phyloP scores from a whole-genome alignment of 495 filamentous ascomycete species.

The Neurospora sublineolata region DNA sequence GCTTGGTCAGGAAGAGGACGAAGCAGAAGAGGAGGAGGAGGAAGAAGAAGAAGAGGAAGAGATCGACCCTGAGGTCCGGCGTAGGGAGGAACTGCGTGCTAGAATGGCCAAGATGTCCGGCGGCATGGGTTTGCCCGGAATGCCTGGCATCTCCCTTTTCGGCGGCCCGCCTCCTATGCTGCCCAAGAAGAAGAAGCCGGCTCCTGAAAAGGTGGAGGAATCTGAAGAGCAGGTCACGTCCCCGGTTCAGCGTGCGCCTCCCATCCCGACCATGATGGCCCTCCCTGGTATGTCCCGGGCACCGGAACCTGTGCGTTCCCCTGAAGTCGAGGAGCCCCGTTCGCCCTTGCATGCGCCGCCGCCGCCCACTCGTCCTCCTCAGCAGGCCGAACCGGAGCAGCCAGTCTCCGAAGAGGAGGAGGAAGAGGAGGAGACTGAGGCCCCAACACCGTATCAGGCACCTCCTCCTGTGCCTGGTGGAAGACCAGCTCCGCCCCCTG shows the following conservation, averaged over 20 bases:
- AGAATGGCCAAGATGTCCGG: constrained; percentile 98
- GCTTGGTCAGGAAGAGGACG: constrained; percentile 26
- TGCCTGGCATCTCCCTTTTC: constrained; percentile 77
- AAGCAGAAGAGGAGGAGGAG: constrained; percentile 48
- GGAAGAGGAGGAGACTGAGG: constrained; percentile 27
- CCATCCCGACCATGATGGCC: constrained; percentile 62
- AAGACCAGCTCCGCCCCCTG: constrained; percentile 56
- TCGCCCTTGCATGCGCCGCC: constrained; percentile 32
- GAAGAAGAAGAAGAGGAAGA: constrained; percentile 81
- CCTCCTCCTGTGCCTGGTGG: constrained; percentile 52
- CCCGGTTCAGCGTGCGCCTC: constrained; percentile 45
- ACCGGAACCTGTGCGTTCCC: constrained; percentile 20
- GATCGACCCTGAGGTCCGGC: constrained; percentile 78
- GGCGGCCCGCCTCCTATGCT: constrained; percentile 39
- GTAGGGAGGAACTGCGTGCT: constrained; percentile 79
- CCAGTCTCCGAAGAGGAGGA: constrained; percentile 29
- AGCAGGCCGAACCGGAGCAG: constrained; percentile 13
- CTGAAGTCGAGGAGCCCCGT: constrained; percentile 28
- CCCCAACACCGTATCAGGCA: constrained; percentile 26
- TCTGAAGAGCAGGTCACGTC: constrained; percentile 37
- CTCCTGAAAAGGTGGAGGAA: constrained; percentile 31
- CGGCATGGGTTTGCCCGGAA: constrained; percentile 93
- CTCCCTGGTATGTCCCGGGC: constrained; percentile 57
- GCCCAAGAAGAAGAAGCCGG: constrained; percentile 55
- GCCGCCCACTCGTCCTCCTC: constrained; percentile 14